A percentile compares a stretch with the other conserved stretches of the same genome.
phyloP scores from a whole-genome alignment of 225 moss, liverwort and hornwort genomes.

The Pseudoscleropodium purum region DNA sequence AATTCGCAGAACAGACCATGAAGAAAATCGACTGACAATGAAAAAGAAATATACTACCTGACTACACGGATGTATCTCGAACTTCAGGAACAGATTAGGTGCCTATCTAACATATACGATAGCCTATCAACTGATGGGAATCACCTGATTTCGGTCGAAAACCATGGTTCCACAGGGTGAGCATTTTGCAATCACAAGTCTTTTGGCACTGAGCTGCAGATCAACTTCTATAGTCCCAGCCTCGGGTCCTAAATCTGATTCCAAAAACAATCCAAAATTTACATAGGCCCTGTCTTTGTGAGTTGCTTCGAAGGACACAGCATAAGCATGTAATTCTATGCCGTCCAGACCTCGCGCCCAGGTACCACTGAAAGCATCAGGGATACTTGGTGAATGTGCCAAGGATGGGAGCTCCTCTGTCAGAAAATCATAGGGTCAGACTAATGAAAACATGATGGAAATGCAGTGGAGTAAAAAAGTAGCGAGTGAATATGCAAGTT shows the following conservation, averaged over 20 bases:
- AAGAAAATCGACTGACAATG: neutral
- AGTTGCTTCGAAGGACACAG: slow-evolving; percentile 49
- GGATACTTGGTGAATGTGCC: slow-evolving; percentile 47
- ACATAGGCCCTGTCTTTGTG: slow-evolving; percentile 69
- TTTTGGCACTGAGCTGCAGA: slow-evolving; percentile 40
- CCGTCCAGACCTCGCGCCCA: slow-evolving; percentile 30
- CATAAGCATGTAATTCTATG: slow-evolving; percentile 50
- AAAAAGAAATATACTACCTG: neutral
- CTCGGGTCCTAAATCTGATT: slow-evolving; percentile 44
- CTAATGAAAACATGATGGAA: neutral
- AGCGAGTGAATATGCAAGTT: neutral
- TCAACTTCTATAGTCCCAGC: slow-evolving; percentile 27
- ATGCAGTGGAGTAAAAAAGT: neutral
- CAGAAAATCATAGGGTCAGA: slow-evolving; percentile 5
- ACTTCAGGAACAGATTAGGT: neutral
- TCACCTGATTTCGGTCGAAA: slow-evolving; percentile 62
- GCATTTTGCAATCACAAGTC: slow-evolving; percentile 46
- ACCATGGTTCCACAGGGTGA: slow-evolving; percentile 31
- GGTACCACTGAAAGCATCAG: slow-evolving; percentile 54
- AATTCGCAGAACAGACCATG: neutral
- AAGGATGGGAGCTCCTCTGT: slow-evolving; percentile 24
- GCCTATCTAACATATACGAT: neutral
- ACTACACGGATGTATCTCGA: neutral
- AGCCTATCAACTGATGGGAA: neutral
- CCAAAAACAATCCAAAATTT: slow-evolving; percentile 71